Evolutionary conservation across 2,329 filamentous ascomycete genomes (phyloP).

Genomic region (Ceratocystis eucalypticola): DNA sequence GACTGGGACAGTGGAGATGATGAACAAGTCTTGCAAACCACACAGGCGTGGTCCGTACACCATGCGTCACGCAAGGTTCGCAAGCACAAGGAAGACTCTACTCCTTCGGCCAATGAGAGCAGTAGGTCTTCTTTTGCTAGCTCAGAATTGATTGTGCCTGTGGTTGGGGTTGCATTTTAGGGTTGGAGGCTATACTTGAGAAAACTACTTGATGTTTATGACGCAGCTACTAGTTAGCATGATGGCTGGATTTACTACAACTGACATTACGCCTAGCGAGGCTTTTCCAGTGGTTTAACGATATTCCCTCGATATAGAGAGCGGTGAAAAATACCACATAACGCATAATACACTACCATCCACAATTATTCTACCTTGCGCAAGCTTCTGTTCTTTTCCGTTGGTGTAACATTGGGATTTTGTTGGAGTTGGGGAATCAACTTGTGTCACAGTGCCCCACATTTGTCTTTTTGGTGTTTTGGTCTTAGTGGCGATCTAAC

Average conservation of each 20-base stretch:
- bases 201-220: neutral
- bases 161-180: constrained; percentile 3
- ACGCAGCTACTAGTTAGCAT: too few relatives aligned
- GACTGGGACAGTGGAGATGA: constrained; percentile 5
- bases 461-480: neutral
- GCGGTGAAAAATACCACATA: too few relatives aligned
- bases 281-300: too few relatives aligned
- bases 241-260: too few relatives aligned
- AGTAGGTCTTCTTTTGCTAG: neutral
- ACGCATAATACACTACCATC: too few relatives aligned
- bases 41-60: neutral
- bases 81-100: neutral
- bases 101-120: neutral
- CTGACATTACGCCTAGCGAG: too few relatives aligned
- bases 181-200: too few relatives aligned
- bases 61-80: neutral
- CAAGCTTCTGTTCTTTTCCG: neutral
- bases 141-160: neutral
- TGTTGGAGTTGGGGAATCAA: neutral
- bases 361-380: too few relatives aligned
- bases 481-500: neutral
- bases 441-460: neutral
- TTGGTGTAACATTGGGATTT: neutral
- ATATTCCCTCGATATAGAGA: too few relatives aligned
- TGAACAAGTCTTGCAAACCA: neutral